phyloP scores from a whole-genome alignment of 2,329 filamentous ascomycete species.

The Paecilomyces sp. region DNA sequence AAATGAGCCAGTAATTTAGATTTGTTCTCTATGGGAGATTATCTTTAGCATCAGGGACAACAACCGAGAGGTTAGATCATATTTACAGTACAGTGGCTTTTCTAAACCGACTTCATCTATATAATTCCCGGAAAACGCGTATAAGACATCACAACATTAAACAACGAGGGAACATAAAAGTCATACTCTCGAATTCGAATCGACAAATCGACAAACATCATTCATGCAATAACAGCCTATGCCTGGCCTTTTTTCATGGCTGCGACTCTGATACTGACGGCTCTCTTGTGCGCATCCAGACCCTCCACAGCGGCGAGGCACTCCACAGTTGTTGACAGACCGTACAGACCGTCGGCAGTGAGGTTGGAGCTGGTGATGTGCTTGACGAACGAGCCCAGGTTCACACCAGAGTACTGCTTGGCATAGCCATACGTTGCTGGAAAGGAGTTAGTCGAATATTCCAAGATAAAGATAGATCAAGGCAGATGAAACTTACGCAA shows the following conservation, averaged over 20 bases:
- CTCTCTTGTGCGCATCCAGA: constrained; percentile 81
- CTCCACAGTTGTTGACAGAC: constrained; percentile 87
- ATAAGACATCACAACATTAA: background rate
- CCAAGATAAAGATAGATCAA: background rate
- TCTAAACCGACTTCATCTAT: background rate
- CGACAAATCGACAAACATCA: background rate
- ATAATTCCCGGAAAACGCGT: background rate
- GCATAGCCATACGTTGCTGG: constrained; percentile 94
- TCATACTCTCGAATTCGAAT: background rate
- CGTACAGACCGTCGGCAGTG: constrained; percentile 73
- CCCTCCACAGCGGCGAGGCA: constrained; percentile 90
- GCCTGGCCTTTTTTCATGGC: constrained; percentile 20
- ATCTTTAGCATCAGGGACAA: background rate
- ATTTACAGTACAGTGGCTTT: background rate
- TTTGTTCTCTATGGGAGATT: too few species aligned
- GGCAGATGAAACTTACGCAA: constrained; percentile 62
- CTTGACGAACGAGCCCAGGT: constrained; percentile 91
- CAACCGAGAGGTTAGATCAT: background rate
- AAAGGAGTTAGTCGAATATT: constrained; percentile 13
- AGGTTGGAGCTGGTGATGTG: constrained; percentile 94
- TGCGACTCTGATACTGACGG: constrained; percentile 58
- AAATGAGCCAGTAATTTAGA: too few species aligned
- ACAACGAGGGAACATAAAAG: background rate
- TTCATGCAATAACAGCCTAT: background rate
- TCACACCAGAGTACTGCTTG: constrained; percentile 97